Evolutionary conservation across 768 basidiomycete species (phyloP), one percentile per base, ranked within the genome.

Genomic region (Boletus patriciae): DNA sequence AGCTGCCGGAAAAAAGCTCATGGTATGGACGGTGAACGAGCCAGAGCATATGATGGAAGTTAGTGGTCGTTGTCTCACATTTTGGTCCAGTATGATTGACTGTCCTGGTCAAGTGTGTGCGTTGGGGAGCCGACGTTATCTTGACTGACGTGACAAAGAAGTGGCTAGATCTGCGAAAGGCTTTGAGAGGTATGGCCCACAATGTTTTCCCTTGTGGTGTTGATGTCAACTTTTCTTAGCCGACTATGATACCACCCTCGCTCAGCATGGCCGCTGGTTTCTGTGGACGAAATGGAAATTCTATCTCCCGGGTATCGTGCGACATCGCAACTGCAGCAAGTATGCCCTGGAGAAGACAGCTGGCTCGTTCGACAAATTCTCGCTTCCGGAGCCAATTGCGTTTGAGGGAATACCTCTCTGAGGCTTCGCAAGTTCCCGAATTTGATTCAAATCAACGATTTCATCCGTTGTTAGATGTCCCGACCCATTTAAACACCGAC

Each of bases 11-110:
- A 97, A 97, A 80, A 80, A 80, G 62, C 63, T 98, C 54, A 88
- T 95, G 83, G 92, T 94, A 4, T 98, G 95, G 97, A 99, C 97
- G 0, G 96, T 98, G 27, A 99, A 99, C 67, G 81, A 87, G 45
- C 85, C 85, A 11, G 84, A 84, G 52, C 86, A 93, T 66, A 93
- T 94, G 92, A 89, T 92, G 81, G 91, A 94, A 84, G 90, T 86
- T 29, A 42, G 83, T 71, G 6, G 31, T 49, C 48, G 27, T 27
- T 33, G 23, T 44, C 23, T 52, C 21, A 10, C 48, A 9, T 13
- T 25, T 37, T 29, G 18, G 33, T 50, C 27, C 12, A 31, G 21
- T 23, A 3, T 53, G 34, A 37, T 58, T 52, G 18, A 56, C 51
- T 48, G 43, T 56, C 34, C 16, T 42, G 51, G 34, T 52, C 40